phyloP scores from a whole-genome alignment of 2,329 filamentous ascomycete genomes.

The Ophiosphaerella korrae region DNA sequence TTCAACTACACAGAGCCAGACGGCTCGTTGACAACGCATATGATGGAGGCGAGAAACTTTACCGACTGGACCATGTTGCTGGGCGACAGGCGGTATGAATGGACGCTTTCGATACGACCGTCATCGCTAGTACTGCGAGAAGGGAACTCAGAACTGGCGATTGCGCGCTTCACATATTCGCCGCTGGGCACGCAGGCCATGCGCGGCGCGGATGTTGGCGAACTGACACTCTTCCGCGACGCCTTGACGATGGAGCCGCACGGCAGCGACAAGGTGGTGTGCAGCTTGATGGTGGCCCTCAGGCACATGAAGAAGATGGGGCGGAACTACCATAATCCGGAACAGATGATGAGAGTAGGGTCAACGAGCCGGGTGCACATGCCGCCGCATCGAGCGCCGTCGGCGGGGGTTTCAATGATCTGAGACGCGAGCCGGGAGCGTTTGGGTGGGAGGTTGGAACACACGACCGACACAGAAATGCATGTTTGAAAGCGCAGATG shows the following conservation, averaged over 20 bases:
- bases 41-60: constrained; percentile 42
- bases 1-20: constrained; percentile 20
- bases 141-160: constrained; percentile 16
- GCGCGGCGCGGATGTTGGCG: constrained; percentile 35
- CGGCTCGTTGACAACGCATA: constrained; percentile 13
- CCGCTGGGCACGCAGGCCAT: constrained; percentile 28
- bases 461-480: too few relatives aligned
- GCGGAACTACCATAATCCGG: constrained; percentile 24
- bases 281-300: constrained; percentile 33
- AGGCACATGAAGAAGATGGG: constrained; percentile 38
- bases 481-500: too few relatives aligned
- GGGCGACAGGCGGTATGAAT: constrained; percentile 25
- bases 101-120: constrained; percentile 30
- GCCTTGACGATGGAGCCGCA: constrained; percentile 23
- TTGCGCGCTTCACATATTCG: constrained; percentile 42
- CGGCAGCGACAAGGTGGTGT: constrained; percentile 35
- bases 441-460: too few relatives aligned
- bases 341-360: constrained; percentile 7
- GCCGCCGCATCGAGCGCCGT: constrained; percentile 15
- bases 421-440: constrained; percentile 4
- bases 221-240: constrained; percentile 34
- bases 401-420: constrained; percentile 12
- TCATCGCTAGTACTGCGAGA: constrained; percentile 30
- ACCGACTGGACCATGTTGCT: constrained; percentile 31
- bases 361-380: constrained; percentile 16